Conservation (phyloP, 2,329 filamentous ascomycete species). For the Exophiala oligosperma region DNA sequence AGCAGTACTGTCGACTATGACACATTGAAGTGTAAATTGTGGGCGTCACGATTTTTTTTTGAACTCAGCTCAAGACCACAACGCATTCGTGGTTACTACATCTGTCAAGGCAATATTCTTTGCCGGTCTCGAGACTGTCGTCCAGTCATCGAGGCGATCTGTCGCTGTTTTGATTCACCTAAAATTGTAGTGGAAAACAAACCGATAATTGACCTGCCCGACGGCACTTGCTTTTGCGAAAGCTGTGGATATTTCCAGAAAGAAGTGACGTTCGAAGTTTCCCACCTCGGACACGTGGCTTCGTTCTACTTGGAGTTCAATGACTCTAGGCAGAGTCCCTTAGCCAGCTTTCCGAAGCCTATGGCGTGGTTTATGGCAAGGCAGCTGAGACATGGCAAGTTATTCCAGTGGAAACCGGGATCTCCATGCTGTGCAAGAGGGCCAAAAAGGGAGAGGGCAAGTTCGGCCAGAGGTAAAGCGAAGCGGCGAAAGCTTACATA, state of each 20-base stretch:
- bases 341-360: conserved; percentile 7
- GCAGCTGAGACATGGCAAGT: background rate
- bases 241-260: conserved; percentile 27
- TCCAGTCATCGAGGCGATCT: conserved; percentile 14
- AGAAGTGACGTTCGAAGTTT: conserved; percentile 16
- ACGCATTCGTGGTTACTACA: conserved; percentile 13
- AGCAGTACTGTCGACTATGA: conserved; percentile 17
- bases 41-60: conserved; percentile 27
- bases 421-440: no score
- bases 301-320: background rate
- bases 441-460: no score
- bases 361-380: conserved; percentile 6
- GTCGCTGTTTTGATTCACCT: conserved; percentile 11
- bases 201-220: conserved; percentile 5
- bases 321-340: background rate
- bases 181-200: conserved; percentile 7
- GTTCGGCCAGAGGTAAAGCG: no score
- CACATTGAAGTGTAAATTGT: conserved; percentile 18
- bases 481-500: no score
- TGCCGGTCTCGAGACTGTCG: conserved; percentile 16
- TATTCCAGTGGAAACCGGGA: background rate
- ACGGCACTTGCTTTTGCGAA: conserved; percentile 19
- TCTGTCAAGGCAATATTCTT: conserved; percentile 27
- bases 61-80: conserved; percentile 22
- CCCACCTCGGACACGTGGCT: conserved; percentile 18